Percentiles rank a stretch among this genome's conserved stretches.
phyloP scores from a whole-genome alignment of 495 filamentous ascomycete species.

The Aspergillus sclerotiicarbonarius region DNA sequence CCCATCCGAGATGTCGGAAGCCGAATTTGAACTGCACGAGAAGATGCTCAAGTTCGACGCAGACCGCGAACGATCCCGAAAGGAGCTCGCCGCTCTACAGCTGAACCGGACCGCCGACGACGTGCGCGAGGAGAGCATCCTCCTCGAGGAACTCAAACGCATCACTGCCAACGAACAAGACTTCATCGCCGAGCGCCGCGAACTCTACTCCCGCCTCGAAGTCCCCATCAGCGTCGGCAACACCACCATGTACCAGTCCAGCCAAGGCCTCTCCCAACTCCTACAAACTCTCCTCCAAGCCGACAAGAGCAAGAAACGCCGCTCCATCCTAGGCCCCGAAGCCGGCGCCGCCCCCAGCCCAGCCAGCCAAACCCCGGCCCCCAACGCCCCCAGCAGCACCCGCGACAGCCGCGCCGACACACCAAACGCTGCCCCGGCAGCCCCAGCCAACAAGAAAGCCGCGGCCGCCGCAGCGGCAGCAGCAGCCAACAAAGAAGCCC shows the following conservation, averaged over 20 bases:
- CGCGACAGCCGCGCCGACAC: constrained; percentile 41
- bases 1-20: constrained; percentile 75
- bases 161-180: constrained; percentile 79
- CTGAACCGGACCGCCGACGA: constrained; percentile 81
- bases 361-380: constrained; percentile 48
- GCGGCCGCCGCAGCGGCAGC: constrained; percentile 28
- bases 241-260: constrained; percentile 69
- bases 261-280: constrained; percentile 72
- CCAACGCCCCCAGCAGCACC: constrained; percentile 32
- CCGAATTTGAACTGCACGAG: constrained; percentile 78
- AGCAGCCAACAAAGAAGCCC: constrained; percentile 35
- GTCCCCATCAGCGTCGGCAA: constrained; percentile 67
- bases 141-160: constrained; percentile 84
- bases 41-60: constrained; percentile 83
- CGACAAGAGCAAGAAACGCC: constrained; percentile 85
- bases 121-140: constrained; percentile 82
- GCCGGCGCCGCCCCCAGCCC: constrained; percentile 45
- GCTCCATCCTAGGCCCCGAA: constrained; percentile 60
- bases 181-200: constrained; percentile 81
- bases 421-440: constrained; percentile 29
- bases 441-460: constrained; percentile 55
- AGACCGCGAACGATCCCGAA: constrained; percentile 69
- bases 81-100: constrained; percentile 76
- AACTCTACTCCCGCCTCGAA: constrained; percentile 86
- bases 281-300: constrained; percentile 73